Evolutionary conservation across 768 basidiomycete species (phyloP).

Genomic region (Tricholoma sp.): DNA sequence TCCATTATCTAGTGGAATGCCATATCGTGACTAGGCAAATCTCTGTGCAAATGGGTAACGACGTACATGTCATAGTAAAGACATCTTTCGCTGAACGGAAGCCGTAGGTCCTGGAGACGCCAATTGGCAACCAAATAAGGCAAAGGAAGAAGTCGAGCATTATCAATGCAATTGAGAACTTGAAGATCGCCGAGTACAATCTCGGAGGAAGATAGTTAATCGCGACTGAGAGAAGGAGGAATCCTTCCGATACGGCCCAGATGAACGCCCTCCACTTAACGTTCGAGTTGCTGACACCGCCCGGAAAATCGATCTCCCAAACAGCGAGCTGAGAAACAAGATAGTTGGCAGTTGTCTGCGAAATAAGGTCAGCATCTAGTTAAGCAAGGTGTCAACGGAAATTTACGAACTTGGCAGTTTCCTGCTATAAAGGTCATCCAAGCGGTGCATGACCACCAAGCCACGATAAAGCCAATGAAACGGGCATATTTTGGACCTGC

Average conservation of each 20-base stretch:
- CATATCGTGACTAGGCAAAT: conserved; percentile 3
- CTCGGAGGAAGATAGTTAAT: conserved; percentile 84
- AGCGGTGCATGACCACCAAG: conserved; percentile 93
- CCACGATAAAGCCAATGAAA: conserved; percentile 84
- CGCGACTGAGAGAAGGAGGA: conserved; percentile 65
- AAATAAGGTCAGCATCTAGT: neutral
- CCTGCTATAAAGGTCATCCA: conserved; percentile 94
- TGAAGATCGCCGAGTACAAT: conserved; percentile 73
- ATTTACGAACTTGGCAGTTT: conserved; percentile 67
- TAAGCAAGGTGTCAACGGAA: neutral
- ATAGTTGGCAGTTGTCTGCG: conserved; percentile 82
- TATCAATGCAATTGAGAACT: conserved; percentile 65
- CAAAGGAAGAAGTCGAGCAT: conserved; percentile 86
- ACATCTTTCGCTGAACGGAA: conserved; percentile 81
- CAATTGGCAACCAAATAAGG: conserved; percentile 89
- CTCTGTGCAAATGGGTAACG: neutral
- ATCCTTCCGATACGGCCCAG: conserved; percentile 74
- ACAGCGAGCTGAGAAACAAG: conserved; percentile 80
- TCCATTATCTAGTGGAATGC: conserved; percentile 61
- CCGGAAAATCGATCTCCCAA: conserved; percentile 79
- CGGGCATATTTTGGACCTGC: conserved; percentile 84
- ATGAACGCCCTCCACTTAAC: conserved; percentile 84
- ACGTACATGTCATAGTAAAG: conserved; percentile 74
- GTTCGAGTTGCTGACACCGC: conserved; percentile 63
- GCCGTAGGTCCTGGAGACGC: conserved; percentile 84